Base-by-base conservation (phyloP, 345 rosid genomes). In the Syzygium aqueum region DNA sequence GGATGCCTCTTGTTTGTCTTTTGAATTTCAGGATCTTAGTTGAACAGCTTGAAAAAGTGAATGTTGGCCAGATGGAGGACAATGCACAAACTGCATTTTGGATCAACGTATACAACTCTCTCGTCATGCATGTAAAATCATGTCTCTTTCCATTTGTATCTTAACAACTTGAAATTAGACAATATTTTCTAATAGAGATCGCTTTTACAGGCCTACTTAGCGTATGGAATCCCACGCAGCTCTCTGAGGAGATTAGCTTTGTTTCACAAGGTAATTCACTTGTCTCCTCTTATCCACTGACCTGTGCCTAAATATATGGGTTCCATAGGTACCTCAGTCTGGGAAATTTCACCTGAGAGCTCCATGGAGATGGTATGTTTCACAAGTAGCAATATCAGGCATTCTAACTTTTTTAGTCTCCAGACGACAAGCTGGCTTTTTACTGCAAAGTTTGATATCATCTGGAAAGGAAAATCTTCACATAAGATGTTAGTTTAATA, bases 21-120 rank as follows among this genome's bases (percentile, higher is more conserved):
- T 73, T 73, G 49, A 85, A 87, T 93, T 86, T 88, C 94, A 97
- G 99, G 92, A 91, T 93, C 89, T 92, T 97, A 52, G 98, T 97
- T 86, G 97, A 97, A 90, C 98, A 96, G 91, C 94, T 97, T 80
- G 98, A 97, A 89, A 94, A 87, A 87, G 95, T 96, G 87, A 85
- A 91, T 1, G 86, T 95, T 83, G 89, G 85, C 82, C 94, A 90
- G 92, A 94, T 96, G 97, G 96, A 94, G 65, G 88, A 57, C 51
- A 89, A 91, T 85, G 94, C 94, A 50, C 96, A 89, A 88, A 86
- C 90, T 78, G 96, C 99, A 86, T 97, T 97, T 89, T 96, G 98
- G 99, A 95, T 97, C 92, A 96, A 96, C 54, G 94, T 97, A 80
- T 96, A 96, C 92, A 96, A 96, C 89, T 92, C 98, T 88, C 99